phyloP scores from a whole-genome alignment of 805 yeast genomes.

The Yamadazyma ubonensis region DNA sequence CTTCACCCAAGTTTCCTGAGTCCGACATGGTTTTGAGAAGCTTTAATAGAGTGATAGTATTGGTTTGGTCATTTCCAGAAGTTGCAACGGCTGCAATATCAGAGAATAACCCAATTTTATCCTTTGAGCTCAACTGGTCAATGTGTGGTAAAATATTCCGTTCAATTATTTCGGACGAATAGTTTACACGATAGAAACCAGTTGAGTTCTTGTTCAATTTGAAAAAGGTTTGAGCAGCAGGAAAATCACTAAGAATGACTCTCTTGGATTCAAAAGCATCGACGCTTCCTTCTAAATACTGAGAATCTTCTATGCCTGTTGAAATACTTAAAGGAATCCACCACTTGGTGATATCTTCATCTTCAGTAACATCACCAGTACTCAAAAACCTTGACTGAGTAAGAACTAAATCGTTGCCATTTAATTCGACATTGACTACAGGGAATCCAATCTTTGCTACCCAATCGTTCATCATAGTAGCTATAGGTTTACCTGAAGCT shows the following conservation, averaged over 20 bases:
- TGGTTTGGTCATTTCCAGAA: slow-evolving; percentile 37
- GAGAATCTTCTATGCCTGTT: slow-evolving; percentile 15
- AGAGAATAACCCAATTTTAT: slow-evolving; percentile 54
- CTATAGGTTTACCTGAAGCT: slow-evolving; percentile 61
- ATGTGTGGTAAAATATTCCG: slow-evolving; percentile 41
- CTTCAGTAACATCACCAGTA: slow-evolving; percentile 58
- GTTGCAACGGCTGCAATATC: slow-evolving; percentile 51
- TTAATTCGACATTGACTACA: slow-evolving; percentile 49
- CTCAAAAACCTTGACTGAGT: slow-evolving; percentile 61
- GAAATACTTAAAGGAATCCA: slow-evolving; percentile 54
- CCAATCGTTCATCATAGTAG: slow-evolving; percentile 66
- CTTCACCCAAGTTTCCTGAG: slow-evolving; percentile 27
- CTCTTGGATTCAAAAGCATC: slow-evolving; percentile 27
- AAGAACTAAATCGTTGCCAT: slow-evolving; percentile 37
- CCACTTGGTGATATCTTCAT: slow-evolving; percentile 58
- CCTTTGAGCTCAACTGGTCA: slow-evolving; percentile 40
- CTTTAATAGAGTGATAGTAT: slow-evolving; percentile 45
- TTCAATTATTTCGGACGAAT: slow-evolving; percentile 42
- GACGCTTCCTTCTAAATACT: slow-evolving; percentile 5
- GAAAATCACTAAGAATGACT: slow-evolving; percentile 22
- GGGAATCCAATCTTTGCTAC: slow-evolving; percentile 75
- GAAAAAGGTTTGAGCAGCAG: slow-evolving; percentile 26
- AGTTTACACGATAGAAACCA: slow-evolving; percentile 57
- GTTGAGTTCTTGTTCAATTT: slow-evolving; percentile 50
- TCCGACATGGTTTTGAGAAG: slow-evolving; percentile 34